phyloP scores from a whole-genome alignment of 2,329 filamentous ascomycete genomes.

The Sclerotinia borealis region DNA sequence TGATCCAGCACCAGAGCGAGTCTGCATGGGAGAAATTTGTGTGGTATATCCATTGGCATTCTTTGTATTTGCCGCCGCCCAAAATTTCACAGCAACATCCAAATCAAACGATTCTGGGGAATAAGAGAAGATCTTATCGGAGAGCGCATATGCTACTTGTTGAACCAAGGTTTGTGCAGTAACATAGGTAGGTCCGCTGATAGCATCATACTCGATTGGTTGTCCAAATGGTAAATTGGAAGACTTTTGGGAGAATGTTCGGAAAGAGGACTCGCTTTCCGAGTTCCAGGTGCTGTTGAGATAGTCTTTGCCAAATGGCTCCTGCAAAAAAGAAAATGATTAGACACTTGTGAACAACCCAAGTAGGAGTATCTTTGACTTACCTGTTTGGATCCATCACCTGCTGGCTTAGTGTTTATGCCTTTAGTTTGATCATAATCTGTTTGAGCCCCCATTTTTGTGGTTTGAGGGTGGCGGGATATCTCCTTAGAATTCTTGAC shows the following conservation, averaged over 20 bases:
- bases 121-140: slow-evolving; percentile 96
- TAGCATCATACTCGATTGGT: slow-evolving; percentile 48
- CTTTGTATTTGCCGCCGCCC: slow-evolving; percentile 61
- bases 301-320: slow-evolving; percentile 25
- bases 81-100: slow-evolving; percentile 73
- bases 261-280: slow-evolving; percentile 22
- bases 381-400: slow-evolving; percentile 20
- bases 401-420: slow-evolving; percentile 28
- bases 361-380: slow-evolving; percentile 18
- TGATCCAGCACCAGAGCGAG: slow-evolving; percentile 79
- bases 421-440: slow-evolving; percentile 20
- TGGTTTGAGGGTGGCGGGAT: slow-evolving; percentile 1
- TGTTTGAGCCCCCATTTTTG: slow-evolving; percentile 25
- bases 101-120: slow-evolving; percentile 91
- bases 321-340: slow-evolving; percentile 16
- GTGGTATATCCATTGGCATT: slow-evolving; percentile 82
- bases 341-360: slow-evolving; percentile 4
- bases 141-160: slow-evolving; percentile 90
- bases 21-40: slow-evolving; percentile 74
- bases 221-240: slow-evolving; percentile 53
- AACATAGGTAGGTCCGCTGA: slow-evolving; percentile 84
- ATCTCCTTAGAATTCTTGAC: background rate
- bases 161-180: slow-evolving; percentile 92
- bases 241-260: slow-evolving; percentile 34
- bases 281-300: slow-evolving; percentile 31